Percentiles rank a stretch among this genome's conserved stretches.
Evolutionary conservation across 2,329 filamentous ascomycete species (phyloP).

Genomic region (Penicillium sclerotiorum): DNA sequence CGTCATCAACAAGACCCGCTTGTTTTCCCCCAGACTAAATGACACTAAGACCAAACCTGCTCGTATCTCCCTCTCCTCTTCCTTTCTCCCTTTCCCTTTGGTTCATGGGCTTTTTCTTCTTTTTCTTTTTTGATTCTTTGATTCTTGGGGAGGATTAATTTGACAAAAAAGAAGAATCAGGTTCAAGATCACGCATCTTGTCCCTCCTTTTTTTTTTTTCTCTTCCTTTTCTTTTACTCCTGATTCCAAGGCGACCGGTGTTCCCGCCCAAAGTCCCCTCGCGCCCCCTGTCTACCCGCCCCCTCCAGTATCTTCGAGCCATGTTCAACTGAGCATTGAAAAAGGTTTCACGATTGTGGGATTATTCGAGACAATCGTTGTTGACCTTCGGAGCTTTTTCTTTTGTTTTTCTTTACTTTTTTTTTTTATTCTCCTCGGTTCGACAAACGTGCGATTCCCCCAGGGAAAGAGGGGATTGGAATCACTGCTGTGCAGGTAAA

Average conservation of each 20-base stretch:
- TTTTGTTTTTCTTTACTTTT: no score
- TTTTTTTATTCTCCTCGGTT: conserved; percentile 9
- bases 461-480: conserved; percentile 26
- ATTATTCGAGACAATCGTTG: conserved; percentile 27
- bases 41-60: conserved; percentile 19
- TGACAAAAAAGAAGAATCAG: no score
- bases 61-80: conserved; percentile 15
- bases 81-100: conserved; percentile 12
- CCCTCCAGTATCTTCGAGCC: conserved; percentile 23
- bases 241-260: conserved; percentile 17
- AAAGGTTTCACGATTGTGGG: no score
- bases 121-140: conserved; percentile 20
- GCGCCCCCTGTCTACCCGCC: conserved; percentile 32
- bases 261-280: conserved; percentile 26
- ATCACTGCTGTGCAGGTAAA: conserved; percentile 37
- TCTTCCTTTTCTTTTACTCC: conserved; percentile 19
- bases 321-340: conserved; percentile 27
- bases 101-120: conserved; percentile 15
- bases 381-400: conserved; percentile 21
- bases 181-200: conserved; percentile 7
- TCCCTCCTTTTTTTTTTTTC: conserved; percentile 21
- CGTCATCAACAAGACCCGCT: conserved; percentile 17
- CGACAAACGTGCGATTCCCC: conserved; percentile 27
- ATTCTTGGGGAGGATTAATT: no score
- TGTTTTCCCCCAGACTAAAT: conserved; percentile 24